Evolutionary conservation across 345 rosid genomes (phyloP).

Genomic region (Corymbia maculata): DNA sequence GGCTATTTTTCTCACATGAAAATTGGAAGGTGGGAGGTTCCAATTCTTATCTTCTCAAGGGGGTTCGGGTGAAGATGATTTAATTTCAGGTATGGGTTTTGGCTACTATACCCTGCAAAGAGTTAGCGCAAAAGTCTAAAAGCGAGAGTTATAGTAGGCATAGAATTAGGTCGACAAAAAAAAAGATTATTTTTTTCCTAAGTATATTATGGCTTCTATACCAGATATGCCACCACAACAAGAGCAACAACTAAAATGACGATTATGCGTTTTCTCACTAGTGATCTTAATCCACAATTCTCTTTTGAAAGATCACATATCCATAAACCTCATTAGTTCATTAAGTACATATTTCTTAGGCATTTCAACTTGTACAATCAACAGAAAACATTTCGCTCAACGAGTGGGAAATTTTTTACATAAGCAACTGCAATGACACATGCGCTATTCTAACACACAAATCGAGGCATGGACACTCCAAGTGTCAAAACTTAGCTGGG

Average conservation of each 20-base stretch:
- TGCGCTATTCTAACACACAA: not conserved
- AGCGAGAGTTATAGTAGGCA: too few species aligned
- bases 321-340: not conserved
- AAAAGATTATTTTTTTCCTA: too few species aligned
- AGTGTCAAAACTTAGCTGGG: too few species aligned
- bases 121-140: too few species aligned
- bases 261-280: not conserved
- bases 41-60: too few species aligned
- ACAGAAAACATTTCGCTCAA: not conserved
- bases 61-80: too few species aligned
- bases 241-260: not conserved
- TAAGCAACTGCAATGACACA: not conserved
- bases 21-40: too few species aligned
- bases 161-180: too few species aligned
- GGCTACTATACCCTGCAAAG: too few species aligned
- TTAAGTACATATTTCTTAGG: not conserved
- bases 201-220: not conserved
- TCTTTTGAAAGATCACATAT: not conserved
- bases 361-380: not conserved
- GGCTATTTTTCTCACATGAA: too few species aligned
- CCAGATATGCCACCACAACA: not conserved
- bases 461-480: too few species aligned
- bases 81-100: too few species aligned
- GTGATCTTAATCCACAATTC: not conserved
- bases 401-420: not conserved